Evolutionary conservation across 305 asterid genomes (phyloP).

Genomic region (Plantago coronopus): DNA sequence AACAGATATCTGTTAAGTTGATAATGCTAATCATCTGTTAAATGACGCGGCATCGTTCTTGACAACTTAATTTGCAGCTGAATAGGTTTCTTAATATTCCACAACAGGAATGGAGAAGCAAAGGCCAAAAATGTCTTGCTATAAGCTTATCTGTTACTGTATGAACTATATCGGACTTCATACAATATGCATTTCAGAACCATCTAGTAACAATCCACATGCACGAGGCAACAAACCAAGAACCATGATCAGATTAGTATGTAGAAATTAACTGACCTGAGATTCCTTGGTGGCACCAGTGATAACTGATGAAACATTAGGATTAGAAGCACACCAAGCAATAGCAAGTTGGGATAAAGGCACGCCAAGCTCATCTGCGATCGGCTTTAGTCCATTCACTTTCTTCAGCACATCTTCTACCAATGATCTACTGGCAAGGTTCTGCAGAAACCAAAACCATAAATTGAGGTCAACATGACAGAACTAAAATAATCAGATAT

Average conservation of each 20-base stretch:
- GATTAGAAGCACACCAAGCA: constrained; percentile 99
- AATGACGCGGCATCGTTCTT: too few species aligned
- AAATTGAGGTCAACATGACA: constrained; percentile 15
- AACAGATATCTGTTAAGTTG: too few species aligned
- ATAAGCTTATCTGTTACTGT: too few species aligned
- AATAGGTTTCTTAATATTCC: too few species aligned
- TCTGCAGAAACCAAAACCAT: constrained; percentile 41
- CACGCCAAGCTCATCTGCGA: constrained; percentile 85
- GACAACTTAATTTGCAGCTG: too few species aligned
- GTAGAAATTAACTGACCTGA: constrained; percentile 53
- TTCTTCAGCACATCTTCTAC: constrained; percentile 85
- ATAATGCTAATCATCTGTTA: too few species aligned
- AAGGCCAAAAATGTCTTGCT: too few species aligned
- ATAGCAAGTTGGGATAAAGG: constrained; percentile 88
- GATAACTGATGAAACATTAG: constrained; percentile 87
- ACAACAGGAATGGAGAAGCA: too few species aligned
- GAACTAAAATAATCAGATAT: constrained; percentile 1
- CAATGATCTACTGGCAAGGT: constrained; percentile 84
- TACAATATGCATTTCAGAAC: not conserved
- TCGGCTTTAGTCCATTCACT: constrained; percentile 72
- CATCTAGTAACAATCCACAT: not conserved
- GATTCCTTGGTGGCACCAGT: constrained; percentile 95
- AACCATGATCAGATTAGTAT: not conserved
- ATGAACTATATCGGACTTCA: not conserved
- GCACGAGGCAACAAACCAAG: constrained; percentile 6